Evolutionary conservation across 306 rosid genomes (phyloP).

Genomic region (Fragaria nilgerrensis): DNA sequence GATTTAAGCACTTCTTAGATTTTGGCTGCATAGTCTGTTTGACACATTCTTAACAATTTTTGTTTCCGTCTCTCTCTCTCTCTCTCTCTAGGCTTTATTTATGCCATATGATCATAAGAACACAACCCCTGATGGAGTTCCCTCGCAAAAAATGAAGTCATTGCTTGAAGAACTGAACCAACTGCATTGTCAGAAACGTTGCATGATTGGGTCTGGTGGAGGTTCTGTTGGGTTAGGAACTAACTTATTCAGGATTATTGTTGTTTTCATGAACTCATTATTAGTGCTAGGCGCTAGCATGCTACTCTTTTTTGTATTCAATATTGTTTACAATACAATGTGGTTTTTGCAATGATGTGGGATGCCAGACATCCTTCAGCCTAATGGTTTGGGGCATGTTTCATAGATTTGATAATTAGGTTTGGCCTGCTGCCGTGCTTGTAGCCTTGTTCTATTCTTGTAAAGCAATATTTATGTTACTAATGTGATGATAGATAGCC

Average conservation of each 20-base stretch:
- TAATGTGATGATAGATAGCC: not conserved
- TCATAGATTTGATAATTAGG: not conserved
- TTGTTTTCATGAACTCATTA: not conserved
- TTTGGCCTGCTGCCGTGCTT: not conserved
- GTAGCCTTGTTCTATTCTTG: not conserved
- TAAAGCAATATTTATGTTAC: not conserved
- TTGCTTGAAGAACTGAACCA: constrained; percentile 79
- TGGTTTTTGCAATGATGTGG: not conserved
- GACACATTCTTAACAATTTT: not conserved
- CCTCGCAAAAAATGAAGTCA: constrained; percentile 63
- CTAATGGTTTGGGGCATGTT: not conserved
- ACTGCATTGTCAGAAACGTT: constrained; percentile 71
- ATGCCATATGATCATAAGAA: constrained; percentile 99
- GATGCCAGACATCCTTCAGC: not conserved
- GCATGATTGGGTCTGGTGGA: constrained; percentile 96
- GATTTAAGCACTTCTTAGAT: not conserved
- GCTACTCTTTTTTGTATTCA: not conserved
- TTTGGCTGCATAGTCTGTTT: not conserved
- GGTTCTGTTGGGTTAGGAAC: constrained; percentile 89
- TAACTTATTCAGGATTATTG: not conserved
- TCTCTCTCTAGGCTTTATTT: constrained; percentile 71
- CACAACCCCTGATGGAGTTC: constrained; percentile 70
- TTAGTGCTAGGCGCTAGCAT: not conserved
- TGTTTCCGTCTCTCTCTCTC: not conserved
- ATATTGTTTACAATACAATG: not conserved